phyloP scores from a whole-genome alignment of 345 rosid genomes.

The Brassica juncea region DNA sequence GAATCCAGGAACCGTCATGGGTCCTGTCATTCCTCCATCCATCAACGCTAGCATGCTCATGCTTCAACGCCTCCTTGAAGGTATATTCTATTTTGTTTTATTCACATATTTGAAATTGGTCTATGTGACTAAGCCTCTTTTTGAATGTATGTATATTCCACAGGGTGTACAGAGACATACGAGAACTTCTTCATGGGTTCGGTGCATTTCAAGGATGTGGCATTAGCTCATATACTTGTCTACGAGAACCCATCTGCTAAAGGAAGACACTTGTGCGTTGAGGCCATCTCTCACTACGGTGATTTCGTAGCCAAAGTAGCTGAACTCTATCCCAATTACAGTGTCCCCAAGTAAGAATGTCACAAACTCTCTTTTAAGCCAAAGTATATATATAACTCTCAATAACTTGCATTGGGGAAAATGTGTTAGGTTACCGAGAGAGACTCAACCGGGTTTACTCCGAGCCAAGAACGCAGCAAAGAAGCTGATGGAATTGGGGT shows the following conservation, averaged over 20 bases:
- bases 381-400: background rate
- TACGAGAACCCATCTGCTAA: conserved; percentile 76
- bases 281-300: conserved; percentile 87
- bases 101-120: background rate
- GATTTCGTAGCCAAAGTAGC: conserved; percentile 89
- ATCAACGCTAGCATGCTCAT: conserved; percentile 84
- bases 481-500: conserved; percentile 76
- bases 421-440: conserved; percentile 56
- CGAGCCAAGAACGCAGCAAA: conserved; percentile 66
- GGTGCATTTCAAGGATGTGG: conserved; percentile 90
- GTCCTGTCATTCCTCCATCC: conserved; percentile 71
- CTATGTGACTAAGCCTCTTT: background rate
- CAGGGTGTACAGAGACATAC: conserved; percentile 85
- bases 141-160: background rate
- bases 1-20: conserved; percentile 94
- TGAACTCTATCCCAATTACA: conserved; percentile 86
- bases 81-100: conserved; percentile 20
- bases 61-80: conserved; percentile 73
- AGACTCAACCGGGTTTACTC: conserved; percentile 77
- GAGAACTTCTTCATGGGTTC: conserved; percentile 81
- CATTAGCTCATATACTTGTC: conserved; percentile 80
- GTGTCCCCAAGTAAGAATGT: conserved; percentile 61
- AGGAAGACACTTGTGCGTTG: conserved; percentile 88
- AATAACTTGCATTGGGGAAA: background rate
- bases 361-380: background rate